A percentile compares a stretch with the other conserved stretches of the same genome.
phyloP scores from a whole-genome alignment of 2,329 filamentous ascomycete species.

The Arthroderma sp. region DNA sequence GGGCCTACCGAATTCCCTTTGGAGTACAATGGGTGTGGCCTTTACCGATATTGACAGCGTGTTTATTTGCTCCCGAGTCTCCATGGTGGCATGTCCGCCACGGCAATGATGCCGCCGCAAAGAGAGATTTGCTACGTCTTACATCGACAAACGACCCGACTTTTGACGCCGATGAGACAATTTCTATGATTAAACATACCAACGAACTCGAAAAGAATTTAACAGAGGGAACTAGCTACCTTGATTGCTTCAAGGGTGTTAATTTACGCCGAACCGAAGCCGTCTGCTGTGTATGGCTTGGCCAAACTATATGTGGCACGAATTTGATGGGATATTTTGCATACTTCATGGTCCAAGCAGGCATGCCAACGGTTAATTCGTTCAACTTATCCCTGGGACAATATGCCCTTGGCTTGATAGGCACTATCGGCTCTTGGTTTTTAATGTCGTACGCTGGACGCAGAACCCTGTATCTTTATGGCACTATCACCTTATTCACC shows the following conservation, averaged over 20 bases:
- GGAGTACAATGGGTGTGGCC: conserved; percentile 22
- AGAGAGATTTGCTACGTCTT: conserved; percentile 18
- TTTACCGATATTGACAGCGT: conserved; percentile 12
- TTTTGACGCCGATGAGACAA: conserved; percentile 18
- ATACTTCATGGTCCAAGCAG: conserved; percentile 26
- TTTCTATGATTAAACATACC: conserved; percentile 29
- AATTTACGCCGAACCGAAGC: conserved; percentile 31
- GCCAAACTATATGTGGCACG: conserved; percentile 20
- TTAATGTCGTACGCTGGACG: conserved; percentile 26
- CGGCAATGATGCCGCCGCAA: conserved; percentile 22
- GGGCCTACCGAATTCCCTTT: conserved; percentile 27
- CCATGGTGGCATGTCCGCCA: conserved; percentile 30
- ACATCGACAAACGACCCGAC: conserved; percentile 14
- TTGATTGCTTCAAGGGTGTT: conserved; percentile 19
- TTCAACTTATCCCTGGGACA: conserved; percentile 37
- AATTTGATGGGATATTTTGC: conserved; percentile 22
- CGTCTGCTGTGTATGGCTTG: conserved; percentile 22
- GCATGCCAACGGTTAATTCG: conserved; percentile 19
- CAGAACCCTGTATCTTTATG: conserved; percentile 26
- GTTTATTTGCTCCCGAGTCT: conserved; percentile 20
- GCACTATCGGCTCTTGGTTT: conserved; percentile 39
- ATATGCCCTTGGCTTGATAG: conserved; percentile 46
- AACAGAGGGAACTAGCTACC: conserved; percentile 13
- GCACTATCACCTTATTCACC: conserved; percentile 12
- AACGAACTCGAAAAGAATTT: conserved; percentile 18